phyloP scores from a whole-genome alignment of 352 stramenopile genomes.

The Pythium dissimile region DNA sequence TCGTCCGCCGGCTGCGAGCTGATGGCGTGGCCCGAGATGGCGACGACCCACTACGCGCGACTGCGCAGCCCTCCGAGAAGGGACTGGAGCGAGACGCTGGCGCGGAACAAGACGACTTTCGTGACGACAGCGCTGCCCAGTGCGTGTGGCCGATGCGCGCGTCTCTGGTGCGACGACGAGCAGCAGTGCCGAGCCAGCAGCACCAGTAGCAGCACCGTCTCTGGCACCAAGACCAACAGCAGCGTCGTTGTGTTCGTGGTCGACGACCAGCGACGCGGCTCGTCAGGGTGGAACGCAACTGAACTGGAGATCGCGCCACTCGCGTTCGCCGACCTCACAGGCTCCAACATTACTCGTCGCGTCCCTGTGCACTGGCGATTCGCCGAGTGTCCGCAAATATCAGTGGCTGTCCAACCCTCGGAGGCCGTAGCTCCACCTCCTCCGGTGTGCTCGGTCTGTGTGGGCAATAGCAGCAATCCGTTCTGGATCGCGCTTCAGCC shows the following conservation, averaged over 20 bases:
- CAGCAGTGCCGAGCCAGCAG: neutral
- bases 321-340: slow-evolving; percentile 29
- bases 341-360: slow-evolving; percentile 9
- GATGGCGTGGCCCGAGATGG: slow-evolving; percentile 23
- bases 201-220: too few relatives aligned
- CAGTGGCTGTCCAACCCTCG: too few relatives aligned
- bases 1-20: slow-evolving; percentile 26
- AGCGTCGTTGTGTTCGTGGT: slow-evolving; percentile 28
- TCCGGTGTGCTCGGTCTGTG: slow-evolving; percentile 25
- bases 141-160: slow-evolving; percentile 32
- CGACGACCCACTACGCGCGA: slow-evolving; percentile 14
- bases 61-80: neutral
- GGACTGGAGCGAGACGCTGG: slow-evolving; percentile 5
- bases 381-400: slow-evolving; percentile 30
- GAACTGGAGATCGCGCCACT: slow-evolving; percentile 28
- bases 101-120: neutral
- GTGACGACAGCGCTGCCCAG: neutral
- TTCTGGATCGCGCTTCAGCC: slow-evolving; percentile 30
- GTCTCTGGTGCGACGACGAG: slow-evolving; percentile 19
- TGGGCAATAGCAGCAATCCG: slow-evolving; percentile 21
- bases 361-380: slow-evolving; percentile 27
- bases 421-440: too few relatives aligned
- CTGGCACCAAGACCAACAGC: neutral
- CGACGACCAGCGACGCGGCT: slow-evolving; percentile 23
- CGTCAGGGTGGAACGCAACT: slow-evolving; percentile 12